phyloP scores from a whole-genome alignment of 345 rosid genomes.

The Eucalyptus regnans region DNA sequence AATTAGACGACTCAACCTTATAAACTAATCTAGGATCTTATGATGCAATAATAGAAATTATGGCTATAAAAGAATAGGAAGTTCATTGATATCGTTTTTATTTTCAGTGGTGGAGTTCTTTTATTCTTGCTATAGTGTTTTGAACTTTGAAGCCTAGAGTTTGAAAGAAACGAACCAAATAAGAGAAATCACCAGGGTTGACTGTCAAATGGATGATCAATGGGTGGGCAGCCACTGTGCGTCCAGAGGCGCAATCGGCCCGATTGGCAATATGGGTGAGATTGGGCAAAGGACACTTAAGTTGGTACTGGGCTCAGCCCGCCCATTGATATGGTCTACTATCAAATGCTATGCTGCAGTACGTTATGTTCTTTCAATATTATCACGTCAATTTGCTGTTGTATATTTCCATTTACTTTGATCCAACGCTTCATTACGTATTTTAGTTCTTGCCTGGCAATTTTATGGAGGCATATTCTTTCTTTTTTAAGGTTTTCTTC shows the following conservation, averaged over 20 bases:
- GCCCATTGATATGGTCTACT: neutral
- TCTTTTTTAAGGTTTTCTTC: neutral
- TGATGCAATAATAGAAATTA: neutral
- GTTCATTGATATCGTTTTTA: neutral
- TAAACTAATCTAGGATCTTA: neutral
- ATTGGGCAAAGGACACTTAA: neutral
- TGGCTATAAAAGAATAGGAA: neutral
- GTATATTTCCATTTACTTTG: neutral
- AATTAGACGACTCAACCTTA: neutral
- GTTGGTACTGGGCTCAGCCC: neutral
- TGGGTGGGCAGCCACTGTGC: neutral
- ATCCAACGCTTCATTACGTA: neutral
- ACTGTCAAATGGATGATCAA: neutral
- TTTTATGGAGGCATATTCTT: neutral
- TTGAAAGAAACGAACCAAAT: neutral
- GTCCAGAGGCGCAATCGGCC: neutral
- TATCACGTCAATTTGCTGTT: neutral
- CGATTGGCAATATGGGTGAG: neutral
- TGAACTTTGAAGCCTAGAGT: neutral
- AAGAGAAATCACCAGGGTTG: neutral
- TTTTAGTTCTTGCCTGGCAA: neutral
- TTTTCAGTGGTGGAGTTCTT: neutral
- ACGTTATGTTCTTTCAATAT: neutral
- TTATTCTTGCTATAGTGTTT: neutral
- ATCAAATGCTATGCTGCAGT: neutral